phyloP scores from a whole-genome alignment of 2,329 filamentous ascomycete species.

The Davidsoniella australis region DNA sequence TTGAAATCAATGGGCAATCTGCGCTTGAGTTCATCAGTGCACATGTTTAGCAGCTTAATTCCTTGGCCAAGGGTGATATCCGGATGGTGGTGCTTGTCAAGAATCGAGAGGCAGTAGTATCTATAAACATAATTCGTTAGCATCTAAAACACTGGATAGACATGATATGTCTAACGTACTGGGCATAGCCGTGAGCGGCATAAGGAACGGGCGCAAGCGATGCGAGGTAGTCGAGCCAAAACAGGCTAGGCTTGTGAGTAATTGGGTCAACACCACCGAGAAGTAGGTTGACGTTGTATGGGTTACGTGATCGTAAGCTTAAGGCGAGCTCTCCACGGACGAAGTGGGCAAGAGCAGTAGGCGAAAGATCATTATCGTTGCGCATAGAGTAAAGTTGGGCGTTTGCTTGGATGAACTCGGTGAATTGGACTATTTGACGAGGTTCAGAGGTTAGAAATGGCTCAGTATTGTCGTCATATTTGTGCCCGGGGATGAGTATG shows the following conservation, averaged over 20 bases:
- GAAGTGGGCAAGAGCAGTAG: conserved; percentile 77
- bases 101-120: conserved; percentile 94
- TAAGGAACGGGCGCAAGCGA: conserved; percentile 78
- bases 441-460: conserved; percentile 8
- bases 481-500: background rate
- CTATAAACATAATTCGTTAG: conserved; percentile 22
- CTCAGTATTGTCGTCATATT: background rate
- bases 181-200: conserved; percentile 93
- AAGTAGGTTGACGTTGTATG: conserved; percentile 92
- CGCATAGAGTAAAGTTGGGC: conserved; percentile 97
- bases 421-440: conserved; percentile 66
- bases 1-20: conserved; percentile 98
- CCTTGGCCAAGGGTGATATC: conserved; percentile 81
- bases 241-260: conserved; percentile 75
- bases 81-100: conserved; percentile 97
- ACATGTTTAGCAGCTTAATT: conserved; percentile 83
- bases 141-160: background rate
- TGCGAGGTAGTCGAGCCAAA: conserved; percentile 96
- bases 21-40: conserved; percentile 91
- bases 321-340: conserved; percentile 85
- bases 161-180: conserved; percentile 38
- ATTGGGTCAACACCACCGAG: conserved; percentile 88
- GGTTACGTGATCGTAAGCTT: conserved; percentile 77
- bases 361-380: conserved; percentile 82
- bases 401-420: conserved; percentile 98